Conservation (phyloP, 2,329 filamentous ascomycete genomes). For the Calonectria pseudoturangicola region DNA sequence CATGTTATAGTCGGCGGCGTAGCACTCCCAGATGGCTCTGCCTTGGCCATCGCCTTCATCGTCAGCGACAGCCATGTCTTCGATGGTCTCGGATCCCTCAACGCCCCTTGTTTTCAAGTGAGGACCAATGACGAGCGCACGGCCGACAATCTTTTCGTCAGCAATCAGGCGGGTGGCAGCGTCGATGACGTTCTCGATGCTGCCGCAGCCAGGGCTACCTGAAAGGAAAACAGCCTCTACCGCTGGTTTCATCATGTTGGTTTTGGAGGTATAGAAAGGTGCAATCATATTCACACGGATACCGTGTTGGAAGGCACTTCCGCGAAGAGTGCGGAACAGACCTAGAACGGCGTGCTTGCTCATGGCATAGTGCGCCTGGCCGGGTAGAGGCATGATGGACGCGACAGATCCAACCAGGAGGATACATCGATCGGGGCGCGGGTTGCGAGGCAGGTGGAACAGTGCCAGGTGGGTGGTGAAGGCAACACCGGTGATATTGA, state of each 20-base stretch:
- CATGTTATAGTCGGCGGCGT: conserved; percentile 74
- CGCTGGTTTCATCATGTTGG: conserved; percentile 69
- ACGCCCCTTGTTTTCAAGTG: conserved; percentile 61
- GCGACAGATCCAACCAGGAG: conserved; percentile 79
- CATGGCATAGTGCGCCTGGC: conserved; percentile 72
- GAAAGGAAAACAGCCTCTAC: conserved; percentile 71
- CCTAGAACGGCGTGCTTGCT: conserved; percentile 81
- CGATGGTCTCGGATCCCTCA: conserved; percentile 57
- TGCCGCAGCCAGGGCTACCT: conserved; percentile 69
- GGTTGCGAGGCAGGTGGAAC: conserved; percentile 60
- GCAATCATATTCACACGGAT: conserved; percentile 80
- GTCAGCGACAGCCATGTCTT: conserved; percentile 52
- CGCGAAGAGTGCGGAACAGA: conserved; percentile 75
- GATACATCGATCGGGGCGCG: conserved; percentile 67
- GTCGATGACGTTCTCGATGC: conserved; percentile 76
- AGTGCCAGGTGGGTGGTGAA: conserved; percentile 80
- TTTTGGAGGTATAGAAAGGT: conserved; percentile 80
- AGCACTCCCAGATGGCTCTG: conserved; percentile 75
- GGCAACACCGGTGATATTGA: conserved; percentile 78
- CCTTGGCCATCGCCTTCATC: conserved; percentile 63
- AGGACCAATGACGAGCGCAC: conserved; percentile 75
- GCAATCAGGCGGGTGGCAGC: conserved; percentile 77
- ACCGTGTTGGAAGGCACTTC: conserved; percentile 65
- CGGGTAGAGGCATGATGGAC: conserved; percentile 67
- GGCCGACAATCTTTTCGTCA: conserved; percentile 73